phyloP scores from a whole-genome alignment of 2,329 filamentous ascomycete species.

The Arthrobotrys megalospora region DNA sequence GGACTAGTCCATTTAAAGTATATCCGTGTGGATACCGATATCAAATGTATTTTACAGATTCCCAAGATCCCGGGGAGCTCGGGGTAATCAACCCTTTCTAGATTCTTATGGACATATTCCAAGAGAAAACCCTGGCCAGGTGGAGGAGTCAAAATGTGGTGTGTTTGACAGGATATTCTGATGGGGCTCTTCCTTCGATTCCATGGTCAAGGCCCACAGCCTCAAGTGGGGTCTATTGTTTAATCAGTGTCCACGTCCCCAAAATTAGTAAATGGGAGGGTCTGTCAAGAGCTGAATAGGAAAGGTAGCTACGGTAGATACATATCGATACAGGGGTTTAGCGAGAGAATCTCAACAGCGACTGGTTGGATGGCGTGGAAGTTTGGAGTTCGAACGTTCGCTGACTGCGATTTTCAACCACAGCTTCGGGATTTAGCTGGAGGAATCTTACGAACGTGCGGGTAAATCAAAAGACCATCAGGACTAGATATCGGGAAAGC shows the following conservation, averaged over 20 bases:
- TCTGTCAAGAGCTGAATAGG: conserved; percentile 18
- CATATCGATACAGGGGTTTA: conserved; percentile 2
- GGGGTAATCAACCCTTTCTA: not conserved
- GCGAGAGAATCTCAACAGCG: not conserved
- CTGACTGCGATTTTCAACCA: conserved; percentile 7
- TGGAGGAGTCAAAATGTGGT: not conserved
- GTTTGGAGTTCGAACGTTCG: conserved; percentile 2
- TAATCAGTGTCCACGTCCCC: not conserved
- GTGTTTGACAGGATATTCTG: not conserved
- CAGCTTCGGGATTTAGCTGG: not conserved
- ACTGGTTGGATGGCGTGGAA: not conserved
- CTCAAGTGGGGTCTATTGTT: conserved; percentile 5
- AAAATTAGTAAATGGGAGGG: conserved; percentile 12
- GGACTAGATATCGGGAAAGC: not conserved
- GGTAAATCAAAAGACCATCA: not conserved
- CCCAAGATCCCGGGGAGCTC: not conserved
- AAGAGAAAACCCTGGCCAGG: no score
- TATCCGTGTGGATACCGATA: not conserved
- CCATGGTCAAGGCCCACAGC: conserved; percentile 1
- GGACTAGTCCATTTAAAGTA: not conserved
- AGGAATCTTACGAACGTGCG: not conserved
- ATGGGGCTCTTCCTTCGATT: not conserved
- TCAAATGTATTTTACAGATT: not conserved
- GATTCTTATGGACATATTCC: not conserved
- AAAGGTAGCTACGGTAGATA: not conserved